Base-by-base conservation (phyloP, 2,329 filamentous ascomycete genomes). In the Macrophomina phaseolina region DNA sequence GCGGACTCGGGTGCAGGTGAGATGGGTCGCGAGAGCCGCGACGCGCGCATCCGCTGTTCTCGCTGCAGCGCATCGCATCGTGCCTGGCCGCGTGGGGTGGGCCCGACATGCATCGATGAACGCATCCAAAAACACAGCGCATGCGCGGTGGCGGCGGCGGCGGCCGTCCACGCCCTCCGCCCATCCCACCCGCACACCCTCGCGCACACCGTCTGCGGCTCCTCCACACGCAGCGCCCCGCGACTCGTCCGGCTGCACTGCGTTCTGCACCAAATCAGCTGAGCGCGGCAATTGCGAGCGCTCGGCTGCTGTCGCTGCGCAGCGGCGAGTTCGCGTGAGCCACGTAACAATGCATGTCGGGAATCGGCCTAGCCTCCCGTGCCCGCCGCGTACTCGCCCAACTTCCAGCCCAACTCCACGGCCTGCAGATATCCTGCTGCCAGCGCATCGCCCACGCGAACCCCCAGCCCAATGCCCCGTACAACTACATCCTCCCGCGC, bases 311-410 rank as follows among this genome's bases (percentile, higher is more conserved):
- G 16, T 18, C 28, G 32, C 7, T 18, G 58, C 28, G 9, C 32
- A n/a, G 42, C 46, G 63, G 49, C 63, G 63, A 65, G 46, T 65
- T 52, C 63, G 48, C 46, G 63, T 55, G 40, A 65, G 63, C 30
- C 63, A 65, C 63, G 63, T 65, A 65, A 65, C 49, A 55, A n/a
- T 65, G 63, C 63, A 65, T 65, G 18, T 48, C 40, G 48, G 32
- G 38, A 38, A 48, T 51, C 45, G 49, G 58, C 70, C 76, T 78
- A 78, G 73, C 70, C 76, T 73, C 61, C 73, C 11, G 73, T 78
- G 76, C 76, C 74, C 74, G 70, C 68, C 73, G 69, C 73, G 71
- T 74, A 77, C 75, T 78, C 76, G 76, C 77, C 76, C 77, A 77
- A 75, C 76, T 77, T 73, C 23, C 38, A 9, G 42, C 42, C 74